Evolutionary conservation across 164 flowering plant species (phyloP).

Genomic region (Macadamia tetraphylla): DNA sequence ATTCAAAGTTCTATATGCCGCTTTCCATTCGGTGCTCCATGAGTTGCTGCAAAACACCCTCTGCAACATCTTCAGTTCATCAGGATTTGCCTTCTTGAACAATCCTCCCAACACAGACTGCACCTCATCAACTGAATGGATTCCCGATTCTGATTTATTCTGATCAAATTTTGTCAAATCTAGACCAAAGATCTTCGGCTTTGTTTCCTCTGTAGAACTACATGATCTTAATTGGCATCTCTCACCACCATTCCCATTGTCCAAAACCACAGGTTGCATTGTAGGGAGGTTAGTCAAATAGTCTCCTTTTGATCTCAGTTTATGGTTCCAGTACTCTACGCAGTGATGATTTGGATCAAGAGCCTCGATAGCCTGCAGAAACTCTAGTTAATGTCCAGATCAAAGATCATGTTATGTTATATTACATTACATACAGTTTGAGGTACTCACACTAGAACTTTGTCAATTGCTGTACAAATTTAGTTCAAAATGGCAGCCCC

Average conservation of each 20-base stretch:
- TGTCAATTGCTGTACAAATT: background rate
- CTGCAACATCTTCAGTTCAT: constrained; percentile 44
- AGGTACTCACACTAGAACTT: background rate
- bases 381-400: constrained; percentile 5
- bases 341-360: constrained; percentile 58
- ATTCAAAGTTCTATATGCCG: constrained; percentile 28
- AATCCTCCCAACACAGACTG: constrained; percentile 33
- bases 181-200: constrained; percentile 14
- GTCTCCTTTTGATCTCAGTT: background rate
- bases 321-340: constrained; percentile 63
- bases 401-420: background rate
- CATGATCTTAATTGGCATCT: constrained; percentile 9
- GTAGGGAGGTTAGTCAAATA: constrained; percentile 1
- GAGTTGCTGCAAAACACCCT: constrained; percentile 39
- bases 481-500: background rate
- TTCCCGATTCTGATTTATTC: constrained; percentile 4
- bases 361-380: constrained; percentile 61
- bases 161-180: constrained; percentile 18
- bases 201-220: constrained; percentile 14
- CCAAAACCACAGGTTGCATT: background rate
- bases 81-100: constrained; percentile 43
- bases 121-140: constrained; percentile 22
- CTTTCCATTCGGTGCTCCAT: constrained; percentile 32
- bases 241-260: constrained; percentile 4
- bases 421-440: background rate